Conservation (phyloP, 202 grass and related monocot species). For the Zoysia matrella region DNA sequence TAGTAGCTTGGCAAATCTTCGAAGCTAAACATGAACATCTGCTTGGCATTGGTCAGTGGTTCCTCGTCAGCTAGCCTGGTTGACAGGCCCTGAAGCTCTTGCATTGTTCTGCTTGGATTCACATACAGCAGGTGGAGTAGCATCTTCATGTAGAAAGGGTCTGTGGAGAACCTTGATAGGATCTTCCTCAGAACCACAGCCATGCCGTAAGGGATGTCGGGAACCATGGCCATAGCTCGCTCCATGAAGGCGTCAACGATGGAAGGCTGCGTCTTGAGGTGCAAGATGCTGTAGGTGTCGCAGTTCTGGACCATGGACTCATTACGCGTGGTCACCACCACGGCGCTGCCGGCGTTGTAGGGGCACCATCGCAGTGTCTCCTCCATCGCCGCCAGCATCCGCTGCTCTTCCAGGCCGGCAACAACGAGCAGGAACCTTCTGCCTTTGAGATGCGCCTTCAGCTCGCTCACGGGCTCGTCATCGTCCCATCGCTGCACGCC, state of each 20-base stretch:
- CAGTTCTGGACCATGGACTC: background rate
- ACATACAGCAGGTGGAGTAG: background rate
- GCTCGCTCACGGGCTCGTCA: background rate
- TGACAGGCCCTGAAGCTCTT: constrained; percentile 4
- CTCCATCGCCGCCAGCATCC: background rate
- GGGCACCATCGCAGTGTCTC: background rate
- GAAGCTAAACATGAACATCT: constrained; percentile 6
- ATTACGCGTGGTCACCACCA: background rate
- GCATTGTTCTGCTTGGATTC: background rate
- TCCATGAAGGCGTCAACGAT: background rate
- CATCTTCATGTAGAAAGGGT: constrained; percentile 4
- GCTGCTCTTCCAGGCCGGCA: background rate
- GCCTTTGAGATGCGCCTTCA: background rate
- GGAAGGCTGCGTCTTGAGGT: background rate
- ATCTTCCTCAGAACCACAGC: background rate
- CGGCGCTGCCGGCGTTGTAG: background rate
- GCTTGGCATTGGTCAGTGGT: background rate
- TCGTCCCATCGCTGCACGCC: constrained; percentile 1
- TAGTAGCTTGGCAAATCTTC: background rate
- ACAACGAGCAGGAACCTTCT: background rate
- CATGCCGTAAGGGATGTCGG: background rate
- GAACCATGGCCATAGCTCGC: background rate
- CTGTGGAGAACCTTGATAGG: background rate
- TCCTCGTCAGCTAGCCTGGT: background rate
- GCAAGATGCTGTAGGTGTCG: background rate